phyloP scores from a whole-genome alignment of 768 basidiomycete species.

The Mycena olivaceomarginata region DNA sequence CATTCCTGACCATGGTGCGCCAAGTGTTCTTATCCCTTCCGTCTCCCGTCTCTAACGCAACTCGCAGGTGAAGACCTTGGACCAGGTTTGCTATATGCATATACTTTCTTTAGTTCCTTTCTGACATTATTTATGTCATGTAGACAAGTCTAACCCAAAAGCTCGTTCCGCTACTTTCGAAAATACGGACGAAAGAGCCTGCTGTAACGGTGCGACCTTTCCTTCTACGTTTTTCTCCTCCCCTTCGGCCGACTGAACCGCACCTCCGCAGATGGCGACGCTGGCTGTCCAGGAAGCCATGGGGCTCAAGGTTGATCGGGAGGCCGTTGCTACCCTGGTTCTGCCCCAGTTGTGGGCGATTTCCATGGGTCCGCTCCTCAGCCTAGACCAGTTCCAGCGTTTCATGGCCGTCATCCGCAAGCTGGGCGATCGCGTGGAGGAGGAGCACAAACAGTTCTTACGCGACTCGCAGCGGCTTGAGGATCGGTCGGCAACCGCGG shows the following conservation, averaged over 20 bases:
- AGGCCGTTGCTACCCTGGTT: constrained; percentile 92
- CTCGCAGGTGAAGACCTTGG: constrained; percentile 79
- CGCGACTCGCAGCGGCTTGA: constrained; percentile 95
- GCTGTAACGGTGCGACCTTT: constrained; percentile 85
- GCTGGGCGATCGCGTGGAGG: constrained; percentile 91
- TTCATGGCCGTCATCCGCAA: constrained; percentile 93
- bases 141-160: constrained; percentile 94
- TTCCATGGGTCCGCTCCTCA: constrained; percentile 96
- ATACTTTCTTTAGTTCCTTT: constrained; percentile 4
- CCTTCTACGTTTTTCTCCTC: constrained; percentile 8
- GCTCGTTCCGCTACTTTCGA: constrained; percentile 94
- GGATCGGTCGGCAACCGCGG: constrained; percentile 76
- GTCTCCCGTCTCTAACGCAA: no score
- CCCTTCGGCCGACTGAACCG: constrained; percentile 5
- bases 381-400: constrained; percentile 90
- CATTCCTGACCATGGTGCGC: constrained; percentile 84
- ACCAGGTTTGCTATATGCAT: constrained; percentile 73
- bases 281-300: constrained; percentile 95
- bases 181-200: constrained; percentile 97
- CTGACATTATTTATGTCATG: constrained; percentile 2
- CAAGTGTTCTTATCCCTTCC: no score
- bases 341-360: constrained; percentile 97
- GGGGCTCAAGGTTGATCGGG: constrained; percentile 95
- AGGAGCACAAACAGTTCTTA: constrained; percentile 94
- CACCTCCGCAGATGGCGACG: constrained; percentile 82